A percentile compares a stretch with the other conserved stretches of the same genome.
These are phyloP conservation scores for Eucalyptus grandis DNA, from an alignment of 345 rosid genomes.

Conservation along the genomic window DNA sequence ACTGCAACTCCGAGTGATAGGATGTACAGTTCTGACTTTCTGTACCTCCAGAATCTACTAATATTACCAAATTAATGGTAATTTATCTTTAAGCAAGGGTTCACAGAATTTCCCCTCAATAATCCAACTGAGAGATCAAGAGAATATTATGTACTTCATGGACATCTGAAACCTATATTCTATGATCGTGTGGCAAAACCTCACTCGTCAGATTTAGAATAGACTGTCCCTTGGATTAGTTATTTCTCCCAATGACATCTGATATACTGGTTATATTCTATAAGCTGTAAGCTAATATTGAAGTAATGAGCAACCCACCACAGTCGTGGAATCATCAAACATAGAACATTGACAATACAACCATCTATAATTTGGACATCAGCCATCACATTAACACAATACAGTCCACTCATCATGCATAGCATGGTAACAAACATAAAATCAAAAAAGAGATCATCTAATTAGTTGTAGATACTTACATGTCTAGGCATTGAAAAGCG, in stretches of 20 bases:
- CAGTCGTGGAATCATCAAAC: background rate
- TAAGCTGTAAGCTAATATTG: background rate
- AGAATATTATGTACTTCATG: background rate
- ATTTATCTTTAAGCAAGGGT: background rate
- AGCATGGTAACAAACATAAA: background rate
- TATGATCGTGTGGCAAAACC: background rate
- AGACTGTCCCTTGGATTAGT: background rate
- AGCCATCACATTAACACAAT: background rate
- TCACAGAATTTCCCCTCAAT: background rate
- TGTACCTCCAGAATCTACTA: background rate
- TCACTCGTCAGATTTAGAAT: background rate
- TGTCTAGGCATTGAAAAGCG: constrained; percentile 45
- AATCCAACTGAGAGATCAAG: background rate
- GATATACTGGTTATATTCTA: background rate
- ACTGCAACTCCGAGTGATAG: background rate
- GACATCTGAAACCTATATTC: background rate
- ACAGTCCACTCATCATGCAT: background rate
- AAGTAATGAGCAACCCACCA: background rate
- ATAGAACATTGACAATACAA: background rate
- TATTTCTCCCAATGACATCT: background rate
- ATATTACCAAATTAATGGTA: background rate
- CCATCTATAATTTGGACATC: background rate
- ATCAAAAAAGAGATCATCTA: background rate
- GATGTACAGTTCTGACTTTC: background rate
- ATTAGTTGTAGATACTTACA: constrained; percentile 15